Evolutionary conservation across 805 yeast species (phyloP), one percentile per base, ranked within the genome.

Genomic region (Candida ovalis): DNA sequence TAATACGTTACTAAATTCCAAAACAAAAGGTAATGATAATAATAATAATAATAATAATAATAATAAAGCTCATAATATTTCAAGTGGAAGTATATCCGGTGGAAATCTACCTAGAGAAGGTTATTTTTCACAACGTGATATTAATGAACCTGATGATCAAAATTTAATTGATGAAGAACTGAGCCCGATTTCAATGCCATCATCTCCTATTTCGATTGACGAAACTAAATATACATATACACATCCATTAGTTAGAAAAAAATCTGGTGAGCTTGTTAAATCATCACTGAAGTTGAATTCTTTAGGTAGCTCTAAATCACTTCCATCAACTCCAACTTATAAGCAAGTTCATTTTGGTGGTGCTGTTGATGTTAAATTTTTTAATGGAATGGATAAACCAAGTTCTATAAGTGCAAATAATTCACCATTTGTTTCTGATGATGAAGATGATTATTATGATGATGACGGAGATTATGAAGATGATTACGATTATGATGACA

Each of bases 311-410:
- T 62, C 70, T 3, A 55, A 55, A 15, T 77, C 82, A 1, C 61
- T 77, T 49, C 84, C 84, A 1, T 58, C 75, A 1, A 73, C 77
- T 18, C 90, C 86, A 18, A 77, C 81, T 2, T 77, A 77, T 61
- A 84, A 82, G 60, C 86, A 80, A 62, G 97, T 89, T 7, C 96
- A 88, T 71, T 89, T 89, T 62, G 95, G 90, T 45, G 90, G 86
- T 43, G 75, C 80, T 39, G 77, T 74, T 19, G 88, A 86, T 54
- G 84, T 88, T 23, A 76, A 85, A 48, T 87, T 85, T 64, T 90
- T 88, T 62, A 76, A 80, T 51, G 78, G 80, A 55, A 75, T 76
- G 47, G 96, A 89, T 61, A 78, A 77, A 46, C 97, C 98, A 15
- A 73, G 78, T 3, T 85, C 89, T 2, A 86, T 92, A 25, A 77